Evolutionary conservation across 2,329 filamentous ascomycete genomes (phyloP).

Genomic region (Alternaria conjuncta): DNA sequence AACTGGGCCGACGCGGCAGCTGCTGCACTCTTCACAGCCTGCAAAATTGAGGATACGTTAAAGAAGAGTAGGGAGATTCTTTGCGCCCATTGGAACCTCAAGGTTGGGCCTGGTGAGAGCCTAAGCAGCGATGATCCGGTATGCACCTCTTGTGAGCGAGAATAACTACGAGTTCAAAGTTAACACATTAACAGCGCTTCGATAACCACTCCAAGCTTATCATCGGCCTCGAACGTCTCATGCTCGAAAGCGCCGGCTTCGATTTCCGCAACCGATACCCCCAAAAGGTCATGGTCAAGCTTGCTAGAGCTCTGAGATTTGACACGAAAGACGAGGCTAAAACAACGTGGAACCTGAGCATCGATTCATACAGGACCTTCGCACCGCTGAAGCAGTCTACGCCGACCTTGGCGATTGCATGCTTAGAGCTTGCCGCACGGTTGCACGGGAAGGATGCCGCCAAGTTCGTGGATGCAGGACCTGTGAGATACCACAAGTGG

Average conservation of each 20-base stretch:
- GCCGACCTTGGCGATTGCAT: constrained; percentile 81
- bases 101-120: constrained; percentile 70
- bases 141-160: constrained; percentile 29
- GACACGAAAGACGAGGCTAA: constrained; percentile 64
- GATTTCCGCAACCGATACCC: constrained; percentile 91
- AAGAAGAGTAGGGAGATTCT: constrained; percentile 96
- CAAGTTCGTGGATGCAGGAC: constrained; percentile 52
- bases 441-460: constrained; percentile 66
- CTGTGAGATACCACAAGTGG: constrained; percentile 56
- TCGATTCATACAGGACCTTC: constrained; percentile 93
- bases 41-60: constrained; percentile 96
- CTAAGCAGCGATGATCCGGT: constrained; percentile 83
- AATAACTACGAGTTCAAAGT: background rate
- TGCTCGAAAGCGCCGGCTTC: constrained; percentile 91
- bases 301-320: constrained; percentile 67
- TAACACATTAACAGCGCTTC: constrained; percentile 67
- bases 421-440: constrained; percentile 79
- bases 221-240: constrained; percentile 87
- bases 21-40: constrained; percentile 87
- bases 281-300: constrained; percentile 82
- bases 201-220: constrained; percentile 80
- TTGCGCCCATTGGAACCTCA: constrained; percentile 87
- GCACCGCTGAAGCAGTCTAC: constrained; percentile 89
- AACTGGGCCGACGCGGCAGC: constrained; percentile 84
- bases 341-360: constrained; percentile 79